phyloP scores from a whole-genome alignment of 2,329 filamentous ascomycete species.

The Fusarium luffae region DNA sequence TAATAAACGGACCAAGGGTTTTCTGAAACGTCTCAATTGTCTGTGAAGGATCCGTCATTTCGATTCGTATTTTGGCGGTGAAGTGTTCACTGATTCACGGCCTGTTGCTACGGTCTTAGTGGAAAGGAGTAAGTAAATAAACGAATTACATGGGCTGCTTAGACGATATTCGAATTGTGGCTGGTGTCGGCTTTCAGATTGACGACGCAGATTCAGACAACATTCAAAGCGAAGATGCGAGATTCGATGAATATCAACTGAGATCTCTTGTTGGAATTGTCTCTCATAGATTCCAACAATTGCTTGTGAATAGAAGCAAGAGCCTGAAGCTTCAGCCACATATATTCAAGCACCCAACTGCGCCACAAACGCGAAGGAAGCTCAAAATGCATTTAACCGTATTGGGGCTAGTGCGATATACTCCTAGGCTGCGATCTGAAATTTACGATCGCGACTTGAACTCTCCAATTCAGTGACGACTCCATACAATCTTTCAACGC shows the following conservation, averaged over 20 bases:
- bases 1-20: slow-evolving; percentile 64
- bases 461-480: slow-evolving; percentile 30
- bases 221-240: background rate
- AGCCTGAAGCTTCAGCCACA: slow-evolving; percentile 26
- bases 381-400: slow-evolving; percentile 11
- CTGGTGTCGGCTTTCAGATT: slow-evolving; percentile 5
- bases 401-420: slow-evolving; percentile 27
- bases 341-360: background rate
- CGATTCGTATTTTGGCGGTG: slow-evolving; percentile 32
- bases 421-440: slow-evolving; percentile 49
- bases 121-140: slow-evolving; percentile 30
- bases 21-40: slow-evolving; percentile 53
- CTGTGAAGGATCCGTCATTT: slow-evolving; percentile 51
- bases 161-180: slow-evolving; percentile 17
- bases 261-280: background rate
- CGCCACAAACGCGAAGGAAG: slow-evolving; percentile 32
- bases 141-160: slow-evolving; percentile 24
- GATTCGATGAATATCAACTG: background rate
- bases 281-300: background rate
- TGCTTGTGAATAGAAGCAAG: background rate
- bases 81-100: slow-evolving; percentile 5
- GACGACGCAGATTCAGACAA: background rate
- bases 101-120: slow-evolving; percentile 24
- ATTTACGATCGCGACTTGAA: slow-evolving; percentile 50
- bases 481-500: slow-evolving; percentile 40